Evolutionary conservation across 495 filamentous ascomycete species (phyloP), one percentile per base, ranked within the genome.

Genomic region (Diplogelasinospora grovesii): DNA sequence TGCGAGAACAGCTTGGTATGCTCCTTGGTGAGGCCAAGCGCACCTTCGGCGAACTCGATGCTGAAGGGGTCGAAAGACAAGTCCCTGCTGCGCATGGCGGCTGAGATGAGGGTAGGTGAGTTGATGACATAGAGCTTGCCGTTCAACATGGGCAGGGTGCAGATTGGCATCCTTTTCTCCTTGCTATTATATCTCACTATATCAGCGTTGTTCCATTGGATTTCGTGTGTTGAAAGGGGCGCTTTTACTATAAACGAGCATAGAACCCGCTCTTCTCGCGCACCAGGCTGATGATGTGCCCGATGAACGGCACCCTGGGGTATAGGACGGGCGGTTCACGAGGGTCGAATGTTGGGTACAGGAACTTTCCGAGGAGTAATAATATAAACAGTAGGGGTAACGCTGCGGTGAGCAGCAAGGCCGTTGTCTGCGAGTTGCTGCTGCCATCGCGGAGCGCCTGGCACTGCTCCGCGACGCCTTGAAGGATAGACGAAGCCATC

Each of bases 251-350:
- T 2, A 61, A 35, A 0, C 31, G 33, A 15, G 31, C 19, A 29
- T 52, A 45, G 36, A 50, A 61, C 7, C 47, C 41, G 2, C 42
- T 48, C 38, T 61, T 47, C 23, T 58, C 27, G 10, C 37, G 39
- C 1, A 56, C 30, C 2, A 58, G 28, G 23, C 48, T 39, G n/a
- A 58, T 23, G 35, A 56, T 43, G 36, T 61, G 58, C 3, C 58
- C 58, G 31, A 61, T 39, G 5, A 58, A 29, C 4, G 58, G 58
- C 6, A 61, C 36, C 0, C 43, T 43, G 8, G 54, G 40, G 10
- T 43, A 48, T 1, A 61, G n/a, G 7, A 54, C 16, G 2, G 58
- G 54, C 0, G 58, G 58, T 35, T 61, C 58, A 9, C 41, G 47
- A 6, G 49, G 38, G 18, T 54, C 44, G 6, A 44, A 8, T 7